A percentile compares a stretch with the other conserved stretches of the same genome.
Evolutionary conservation across 2,329 filamentous ascomycete species (phyloP).

Genomic region (Colletotrichum cuscutae): DNA sequence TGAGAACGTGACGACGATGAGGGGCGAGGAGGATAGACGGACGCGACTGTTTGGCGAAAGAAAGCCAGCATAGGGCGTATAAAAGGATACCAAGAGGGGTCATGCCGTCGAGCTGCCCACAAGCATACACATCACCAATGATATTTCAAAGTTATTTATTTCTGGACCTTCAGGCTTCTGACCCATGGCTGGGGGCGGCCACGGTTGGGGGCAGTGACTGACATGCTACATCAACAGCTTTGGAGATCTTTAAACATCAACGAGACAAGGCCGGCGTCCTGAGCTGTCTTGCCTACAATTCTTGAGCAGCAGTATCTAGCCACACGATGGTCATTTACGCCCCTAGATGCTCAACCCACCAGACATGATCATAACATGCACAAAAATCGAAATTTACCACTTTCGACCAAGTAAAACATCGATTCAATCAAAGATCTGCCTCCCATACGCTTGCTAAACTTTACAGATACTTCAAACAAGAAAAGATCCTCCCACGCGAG

Average conservation of each 20-base stretch:
- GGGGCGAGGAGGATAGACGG: conserved; percentile 5
- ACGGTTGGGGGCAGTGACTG: background rate
- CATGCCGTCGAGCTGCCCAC: conserved; percentile 24
- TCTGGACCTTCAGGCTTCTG: background rate
- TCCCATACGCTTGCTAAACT: background rate
- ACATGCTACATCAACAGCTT: background rate
- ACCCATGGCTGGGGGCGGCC: background rate
- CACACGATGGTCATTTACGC: background rate
- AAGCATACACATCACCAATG: conserved; percentile 30
- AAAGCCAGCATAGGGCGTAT: background rate
- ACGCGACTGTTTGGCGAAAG: background rate
- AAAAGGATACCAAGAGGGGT: conserved; percentile 28
- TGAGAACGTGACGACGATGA: conserved; percentile 7
- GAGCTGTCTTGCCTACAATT: background rate
- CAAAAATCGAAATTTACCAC: background rate
- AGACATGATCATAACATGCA: background rate
- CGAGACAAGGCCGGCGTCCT: background rate
- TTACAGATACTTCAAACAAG: background rate
- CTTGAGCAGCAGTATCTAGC: background rate
- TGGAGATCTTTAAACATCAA: background rate
- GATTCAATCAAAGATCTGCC: background rate
- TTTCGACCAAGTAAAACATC: background rate
- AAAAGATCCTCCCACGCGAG: background rate
- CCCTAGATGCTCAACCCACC: background rate
- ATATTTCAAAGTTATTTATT: conserved; percentile 17